Evolutionary conservation across 2,329 filamentous ascomycete species (phyloP), one percentile per base, ranked within the genome.

Genomic region (Cladophialophora immunda): DNA sequence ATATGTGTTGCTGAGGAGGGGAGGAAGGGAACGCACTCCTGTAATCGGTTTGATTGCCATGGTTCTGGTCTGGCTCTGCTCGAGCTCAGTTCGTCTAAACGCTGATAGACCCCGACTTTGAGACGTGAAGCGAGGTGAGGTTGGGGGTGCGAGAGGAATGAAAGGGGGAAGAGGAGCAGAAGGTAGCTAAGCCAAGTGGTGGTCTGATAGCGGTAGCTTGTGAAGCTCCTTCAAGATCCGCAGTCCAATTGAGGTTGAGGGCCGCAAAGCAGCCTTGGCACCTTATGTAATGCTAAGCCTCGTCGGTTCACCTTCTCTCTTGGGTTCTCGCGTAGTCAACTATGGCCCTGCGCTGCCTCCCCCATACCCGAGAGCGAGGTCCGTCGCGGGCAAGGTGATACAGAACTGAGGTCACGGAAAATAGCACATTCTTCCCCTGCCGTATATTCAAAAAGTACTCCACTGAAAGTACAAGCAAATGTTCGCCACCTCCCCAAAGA

Each of bases 41-140:
- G 79, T 81, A 71, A 83, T 82, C 66, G 81, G 81, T 75, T 79
- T 75, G 70, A 82, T 75, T 71, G 79, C 76, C 80, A 82, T 82
- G 76, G 75, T 76, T 76, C 70, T 47, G 57, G 62, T 47, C 27
- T 36, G 45, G 69, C 65, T 70, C 65, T 58, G 36, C 52, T 15
- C 29, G 58, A 72, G 73, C 73, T 73, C 72, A 69, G 47, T 53
- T 53, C 30, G 19, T 50, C 45, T 50, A 25, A 15, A 50, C 5
- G 19, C 11, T 50, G 45, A 13, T 50, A 27, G 9, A 15, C 45
- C 45, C 11, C 45, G 9, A 50, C 45, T 15, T 1, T 25, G 45
- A 50, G 19, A 27, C 4, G 19, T 5, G 8, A 19, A 27, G 8
- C 32, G 30, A 52, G 27, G 32, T 45, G 62, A 25, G n/a, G 47